Evolutionary conservation across 129 eudicot genomes (phyloP).

Genomic region (Flaveria linearis): DNA sequence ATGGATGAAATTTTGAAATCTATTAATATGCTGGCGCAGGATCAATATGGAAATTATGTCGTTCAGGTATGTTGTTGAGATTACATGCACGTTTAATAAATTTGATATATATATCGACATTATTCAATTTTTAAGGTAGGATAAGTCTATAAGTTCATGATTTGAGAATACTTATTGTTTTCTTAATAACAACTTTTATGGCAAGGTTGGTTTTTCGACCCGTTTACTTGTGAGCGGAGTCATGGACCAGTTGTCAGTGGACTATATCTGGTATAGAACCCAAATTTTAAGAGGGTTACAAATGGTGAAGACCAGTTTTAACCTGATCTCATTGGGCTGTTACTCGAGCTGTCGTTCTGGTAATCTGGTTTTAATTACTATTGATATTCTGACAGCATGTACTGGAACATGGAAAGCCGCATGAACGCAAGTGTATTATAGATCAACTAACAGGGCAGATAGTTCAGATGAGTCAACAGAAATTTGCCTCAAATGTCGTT

Average conservation of each 20-base stretch:
- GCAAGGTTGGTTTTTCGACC: too few relatives aligned
- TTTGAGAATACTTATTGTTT: conserved; percentile 1
- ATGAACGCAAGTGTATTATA: conserved; percentile 72
- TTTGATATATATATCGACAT: not conserved
- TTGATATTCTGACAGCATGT: conserved; percentile 58
- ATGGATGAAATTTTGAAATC: conserved; percentile 85
- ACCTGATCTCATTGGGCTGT: not conserved
- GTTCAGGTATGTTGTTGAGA: conserved; percentile 65
- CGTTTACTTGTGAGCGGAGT: too few relatives aligned
- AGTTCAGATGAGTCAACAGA: conserved; percentile 96
- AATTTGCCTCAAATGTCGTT: conserved; percentile 91
- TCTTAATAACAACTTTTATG: not conserved
- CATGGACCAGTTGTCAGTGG: too few relatives aligned
- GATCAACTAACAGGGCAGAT: conserved; percentile 69
- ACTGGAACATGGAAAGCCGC: conserved; percentile 87
- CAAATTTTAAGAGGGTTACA: not conserved
- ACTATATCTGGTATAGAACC: not conserved
- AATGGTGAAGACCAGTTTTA: not conserved
- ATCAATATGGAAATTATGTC: conserved; percentile 97
- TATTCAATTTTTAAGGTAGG: not conserved
- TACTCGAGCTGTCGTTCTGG: not conserved
- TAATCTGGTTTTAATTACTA: not conserved
- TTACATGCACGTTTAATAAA: not conserved
- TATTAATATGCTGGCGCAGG: conserved; percentile 89
- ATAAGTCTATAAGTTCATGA: not conserved